Percentiles rank a stretch among this genome's conserved stretches.
phyloP scores from a whole-genome alignment of 1,284 basidiomycete species.

The Veloporphyrellus conicus region DNA sequence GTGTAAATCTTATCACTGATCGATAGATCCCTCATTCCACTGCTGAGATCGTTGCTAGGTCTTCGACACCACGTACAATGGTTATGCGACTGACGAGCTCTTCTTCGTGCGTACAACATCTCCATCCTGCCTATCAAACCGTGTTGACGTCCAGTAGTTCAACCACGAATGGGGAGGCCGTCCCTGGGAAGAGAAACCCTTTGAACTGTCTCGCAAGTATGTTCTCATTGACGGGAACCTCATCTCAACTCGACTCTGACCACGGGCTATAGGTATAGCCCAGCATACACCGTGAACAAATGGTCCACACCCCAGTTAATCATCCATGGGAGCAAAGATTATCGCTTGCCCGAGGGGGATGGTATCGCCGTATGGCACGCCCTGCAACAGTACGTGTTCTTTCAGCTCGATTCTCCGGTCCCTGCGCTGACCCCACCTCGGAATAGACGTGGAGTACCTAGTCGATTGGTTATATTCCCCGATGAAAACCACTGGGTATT shows the following conservation, averaged over 20 bases:
- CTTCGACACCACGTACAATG: slow-evolving; percentile 69
- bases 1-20: slow-evolving; percentile 44
- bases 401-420: background rate
- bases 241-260: background rate
- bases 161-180: slow-evolving; percentile 81
- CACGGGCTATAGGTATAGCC: slow-evolving; percentile 51
- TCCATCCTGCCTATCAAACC: background rate
- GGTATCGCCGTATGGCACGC: slow-evolving; percentile 80
- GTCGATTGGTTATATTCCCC: slow-evolving; percentile 84
- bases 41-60: slow-evolving; percentile 37
- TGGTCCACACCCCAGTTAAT: slow-evolving; percentile 84
- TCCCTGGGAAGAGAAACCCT: slow-evolving; percentile 67
- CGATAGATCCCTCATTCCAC: background rate
- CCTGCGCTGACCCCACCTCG: background rate
- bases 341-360: slow-evolving; percentile 78
- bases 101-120: slow-evolving; percentile 63
- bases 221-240: slow-evolving; percentile 13
- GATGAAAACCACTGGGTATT: slow-evolving; percentile 93
- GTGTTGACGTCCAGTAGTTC: slow-evolving; percentile 44
- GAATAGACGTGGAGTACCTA: slow-evolving; percentile 66
- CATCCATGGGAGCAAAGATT: slow-evolving; percentile 86
- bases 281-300: slow-evolving; percentile 73
- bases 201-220: slow-evolving; percentile 54
- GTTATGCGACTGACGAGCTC: slow-evolving; percentile 80
- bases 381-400: slow-evolving; percentile 60